These are phyloP conservation scores for Phaeomoniella chlamydospora DNA, from an alignment of 2,329 filamentous ascomycete species.

Conservation along the genomic window DNA sequence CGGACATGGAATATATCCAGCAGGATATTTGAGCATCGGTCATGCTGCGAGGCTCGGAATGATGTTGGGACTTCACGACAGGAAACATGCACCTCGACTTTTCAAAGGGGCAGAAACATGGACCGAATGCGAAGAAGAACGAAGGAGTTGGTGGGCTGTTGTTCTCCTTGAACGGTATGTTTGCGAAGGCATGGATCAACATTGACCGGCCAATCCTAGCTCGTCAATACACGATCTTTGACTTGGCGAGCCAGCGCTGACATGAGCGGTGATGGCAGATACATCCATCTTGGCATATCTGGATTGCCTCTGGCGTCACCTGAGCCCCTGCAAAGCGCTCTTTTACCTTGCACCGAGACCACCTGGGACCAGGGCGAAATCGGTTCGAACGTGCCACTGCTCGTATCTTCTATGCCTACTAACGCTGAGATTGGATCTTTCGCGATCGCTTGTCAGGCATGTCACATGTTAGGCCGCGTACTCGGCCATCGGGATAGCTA, in stretches of 20 bases:
- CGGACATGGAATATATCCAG: conserved; percentile 19
- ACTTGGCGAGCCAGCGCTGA: background rate
- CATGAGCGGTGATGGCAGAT: background rate
- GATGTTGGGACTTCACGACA: conserved; percentile 14
- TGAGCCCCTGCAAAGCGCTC: conserved; percentile 13
- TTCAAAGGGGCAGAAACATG: conserved; percentile 13
- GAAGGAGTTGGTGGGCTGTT: conserved; percentile 18
- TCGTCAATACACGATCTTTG: background rate
- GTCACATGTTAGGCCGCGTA: conserved; percentile 18
- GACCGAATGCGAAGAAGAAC: conserved; percentile 18
- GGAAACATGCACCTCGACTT: conserved; percentile 12
- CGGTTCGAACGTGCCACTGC: conserved; percentile 13
- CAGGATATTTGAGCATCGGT: conserved; percentile 16
- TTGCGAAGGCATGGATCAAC: background rate
- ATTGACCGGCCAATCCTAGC: background rate
- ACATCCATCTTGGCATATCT: background rate
- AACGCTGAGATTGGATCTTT: conserved; percentile 12
- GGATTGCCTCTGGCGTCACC: conserved; percentile 13
- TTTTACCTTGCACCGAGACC: conserved; percentile 14
- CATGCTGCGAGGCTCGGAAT: conserved; percentile 11
- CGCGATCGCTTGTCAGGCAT: conserved; percentile 17
- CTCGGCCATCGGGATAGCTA: conserved; percentile 12
- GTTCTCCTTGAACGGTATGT: conserved; percentile 19
- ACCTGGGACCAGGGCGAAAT: conserved; percentile 15
- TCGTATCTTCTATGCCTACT: conserved; percentile 8